phyloP scores from a whole-genome alignment of 345 rosid genomes.

The Populus simonii region DNA sequence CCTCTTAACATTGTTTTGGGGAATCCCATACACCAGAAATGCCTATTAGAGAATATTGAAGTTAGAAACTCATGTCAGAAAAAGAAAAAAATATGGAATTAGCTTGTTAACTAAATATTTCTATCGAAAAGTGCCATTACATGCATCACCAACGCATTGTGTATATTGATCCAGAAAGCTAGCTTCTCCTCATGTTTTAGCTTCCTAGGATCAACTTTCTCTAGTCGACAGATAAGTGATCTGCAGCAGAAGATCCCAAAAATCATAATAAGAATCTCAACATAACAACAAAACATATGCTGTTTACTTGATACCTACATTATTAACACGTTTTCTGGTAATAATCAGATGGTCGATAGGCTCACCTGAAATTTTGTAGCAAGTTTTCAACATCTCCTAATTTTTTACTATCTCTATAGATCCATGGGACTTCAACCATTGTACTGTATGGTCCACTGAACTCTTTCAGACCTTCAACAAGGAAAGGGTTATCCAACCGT shows the following conservation, averaged over 20 bases:
- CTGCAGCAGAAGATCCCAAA: slow-evolving; percentile 37
- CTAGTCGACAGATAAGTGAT: slow-evolving; percentile 70
- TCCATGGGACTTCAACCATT: slow-evolving; percentile 83
- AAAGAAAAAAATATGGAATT: neutral
- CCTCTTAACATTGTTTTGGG: slow-evolving; percentile 84
- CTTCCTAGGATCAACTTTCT: slow-evolving; percentile 68
- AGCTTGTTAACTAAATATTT: neutral
- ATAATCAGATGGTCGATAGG: slow-evolving; percentile 5
- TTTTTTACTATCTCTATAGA: slow-evolving; percentile 74
- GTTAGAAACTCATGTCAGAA: slow-evolving; percentile 14
- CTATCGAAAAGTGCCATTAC: slow-evolving; percentile 42
- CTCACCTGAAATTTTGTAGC: slow-evolving; percentile 83
- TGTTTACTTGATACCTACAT: neutral
- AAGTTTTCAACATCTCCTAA: slow-evolving; percentile 70
- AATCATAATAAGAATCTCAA: slow-evolving; percentile 3
- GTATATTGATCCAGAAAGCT: slow-evolving; percentile 95
- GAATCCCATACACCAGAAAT: slow-evolving; percentile 85
- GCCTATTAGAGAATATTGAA: slow-evolving; percentile 45
- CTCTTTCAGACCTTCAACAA: slow-evolving; percentile 79
- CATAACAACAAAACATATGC: neutral
- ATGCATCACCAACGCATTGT: slow-evolving; percentile 95
- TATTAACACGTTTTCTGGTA: neutral
- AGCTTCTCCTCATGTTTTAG: slow-evolving; percentile 85
- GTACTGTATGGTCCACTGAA: slow-evolving; percentile 91
- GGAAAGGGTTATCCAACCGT: slow-evolving; percentile 77